Evolutionary conservation across 495 filamentous ascomycete species (phyloP).

Genomic region (Annulohypoxylon bovei): DNA sequence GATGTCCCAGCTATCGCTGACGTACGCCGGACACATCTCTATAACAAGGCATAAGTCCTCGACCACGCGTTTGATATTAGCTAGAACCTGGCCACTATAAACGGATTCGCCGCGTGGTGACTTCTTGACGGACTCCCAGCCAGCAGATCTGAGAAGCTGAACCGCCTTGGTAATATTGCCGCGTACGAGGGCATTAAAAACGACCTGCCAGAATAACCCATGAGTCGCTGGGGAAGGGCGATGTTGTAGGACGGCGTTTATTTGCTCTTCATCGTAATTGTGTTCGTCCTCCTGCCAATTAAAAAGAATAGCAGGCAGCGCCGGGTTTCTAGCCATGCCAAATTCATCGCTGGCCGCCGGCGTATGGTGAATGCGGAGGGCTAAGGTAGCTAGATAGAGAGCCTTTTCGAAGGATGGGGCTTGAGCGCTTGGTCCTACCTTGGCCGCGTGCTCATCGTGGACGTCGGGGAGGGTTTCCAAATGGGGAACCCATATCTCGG

Average conservation of each 20-base stretch:
- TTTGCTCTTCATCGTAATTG: slow-evolving; percentile 66
- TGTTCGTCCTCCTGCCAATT: slow-evolving; percentile 81
- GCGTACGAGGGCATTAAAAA: slow-evolving; percentile 73
- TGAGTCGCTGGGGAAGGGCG: slow-evolving; percentile 78
- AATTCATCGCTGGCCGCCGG: slow-evolving; percentile 53
- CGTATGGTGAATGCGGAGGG: slow-evolving; percentile 80
- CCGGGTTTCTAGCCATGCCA: slow-evolving; percentile 47
- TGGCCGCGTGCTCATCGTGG: slow-evolving; percentile 62
- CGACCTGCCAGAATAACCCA: slow-evolving; percentile 79
- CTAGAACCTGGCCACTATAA: slow-evolving; percentile 75
- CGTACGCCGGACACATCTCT: slow-evolving; percentile 73
- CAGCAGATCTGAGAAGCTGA: slow-evolving; percentile 71
- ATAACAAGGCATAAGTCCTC: slow-evolving; percentile 72
- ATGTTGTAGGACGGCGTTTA: slow-evolving; percentile 66
- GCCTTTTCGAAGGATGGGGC: slow-evolving; percentile 73
- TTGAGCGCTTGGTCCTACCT: slow-evolving; percentile 71
- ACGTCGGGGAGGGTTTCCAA: slow-evolving; percentile 56
- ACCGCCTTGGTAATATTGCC: slow-evolving; percentile 73
- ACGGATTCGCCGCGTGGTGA: slow-evolving; percentile 62
- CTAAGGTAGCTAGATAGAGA: slow-evolving; percentile 73
- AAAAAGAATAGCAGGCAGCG: slow-evolving; percentile 77
- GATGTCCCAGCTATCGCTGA: slow-evolving; percentile 76
- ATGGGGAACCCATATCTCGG: slow-evolving; percentile 66
- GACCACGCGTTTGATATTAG: slow-evolving; percentile 75
- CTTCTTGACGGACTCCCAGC: slow-evolving; percentile 74